Evolutionary conservation across 2,329 filamentous ascomycete species (phyloP), one percentile per base, ranked within the genome.

Genomic region (Hymenoscyphus infarciens): DNA sequence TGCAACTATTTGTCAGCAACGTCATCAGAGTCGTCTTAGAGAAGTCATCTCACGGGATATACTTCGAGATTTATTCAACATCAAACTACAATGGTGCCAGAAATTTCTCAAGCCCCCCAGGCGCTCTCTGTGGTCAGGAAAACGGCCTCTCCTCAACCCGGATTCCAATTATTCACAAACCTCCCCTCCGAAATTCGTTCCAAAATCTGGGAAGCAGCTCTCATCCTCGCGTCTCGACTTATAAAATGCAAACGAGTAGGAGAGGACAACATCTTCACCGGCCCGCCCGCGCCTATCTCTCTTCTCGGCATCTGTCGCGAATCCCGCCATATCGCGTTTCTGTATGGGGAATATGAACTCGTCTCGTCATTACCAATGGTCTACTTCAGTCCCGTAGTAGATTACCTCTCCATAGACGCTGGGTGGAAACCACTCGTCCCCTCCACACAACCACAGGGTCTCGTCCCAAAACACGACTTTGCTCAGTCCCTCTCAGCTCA

Each of bases 391-490:
- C 62, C 56, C 5, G 58, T 54, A 11, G 11, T 54, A 27, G 62
- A 63, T 39, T 67, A 63, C 56, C 58, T 71, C 1, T 64, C 65
- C 54, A 67, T 71, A 52, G 67, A 71, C 58, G 65, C 67, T 22
- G 62, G 63, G 3, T 69, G 68, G 69, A 61, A 53, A 19, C 39
- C 61, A 25, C 35, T 63, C 7, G 53, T 60, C 27, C 39, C n/a
- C 10, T 35, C 15, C 16, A 19, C 25, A 15, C 25, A n/a, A 13
- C 11, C 6, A 25, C 15, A 16, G 13, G 38, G 15, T 42, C 27
- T 25, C 53, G 19, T 35, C 13, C n/a, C 6, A n/a, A 35, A 22
- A 22, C 35, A 59, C 11, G 64, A 70, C 59, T 64, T 65, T 10
- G 38, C 68, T 11, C 60, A 64, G n/a, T 62, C 61, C 2, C 57